Base-by-base conservation (phyloP, 2,329 filamentous ascomycete species). In the Colletotrichum orbiculare region DNA sequence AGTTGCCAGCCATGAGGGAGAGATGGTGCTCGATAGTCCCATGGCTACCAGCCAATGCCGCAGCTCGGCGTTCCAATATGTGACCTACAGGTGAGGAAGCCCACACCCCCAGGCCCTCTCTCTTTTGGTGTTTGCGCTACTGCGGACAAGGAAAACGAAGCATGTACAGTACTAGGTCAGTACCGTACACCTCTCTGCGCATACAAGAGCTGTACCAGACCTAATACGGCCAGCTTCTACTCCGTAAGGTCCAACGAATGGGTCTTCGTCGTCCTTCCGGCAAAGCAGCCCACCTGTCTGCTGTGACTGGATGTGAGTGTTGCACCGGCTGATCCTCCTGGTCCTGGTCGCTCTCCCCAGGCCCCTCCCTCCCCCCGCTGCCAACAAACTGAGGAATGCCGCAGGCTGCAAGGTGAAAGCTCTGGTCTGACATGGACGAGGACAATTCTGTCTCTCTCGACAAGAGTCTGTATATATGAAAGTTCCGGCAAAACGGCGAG, bases 71-170 rank as follows among this genome's bases (percentile, higher is more conserved):
- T 56, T 53, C 52, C 62, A 57, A 66, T 47, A 34, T 61, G 58
- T 66, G 63, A 15, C 53, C 63, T 66, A 59, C 52, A 63, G 58
- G 58, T 39, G 63, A 53, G 58, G 38, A 63, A 50, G 47, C 46
- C 42, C 63, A 66, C 47, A 49, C 52, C 62, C 62, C 46, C 47
- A 45, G 49, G 63, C 53, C 50, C 38, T 37, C 37, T 42, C 11
- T 58, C 43, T 37, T 52, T 39, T 34, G 38, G 54, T 54, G 60
- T 54, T 63, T 55, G 64, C 60, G 41, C 63, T 65, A 57, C 63
- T 56, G 58, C 49, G 47, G 58, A 65, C 62, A 49, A 65, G 52
- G 50, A 56, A 35, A 34, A 37, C 39, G 13, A 25, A 25, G 25
- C 25, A 55, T 52, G 62, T 65, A 61, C 57, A 52, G 42, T 63